These are phyloP conservation scores for Torulaspora microellipsoides DNA, from an alignment of 805 yeast genomes.

Conservation along the genomic window DNA sequence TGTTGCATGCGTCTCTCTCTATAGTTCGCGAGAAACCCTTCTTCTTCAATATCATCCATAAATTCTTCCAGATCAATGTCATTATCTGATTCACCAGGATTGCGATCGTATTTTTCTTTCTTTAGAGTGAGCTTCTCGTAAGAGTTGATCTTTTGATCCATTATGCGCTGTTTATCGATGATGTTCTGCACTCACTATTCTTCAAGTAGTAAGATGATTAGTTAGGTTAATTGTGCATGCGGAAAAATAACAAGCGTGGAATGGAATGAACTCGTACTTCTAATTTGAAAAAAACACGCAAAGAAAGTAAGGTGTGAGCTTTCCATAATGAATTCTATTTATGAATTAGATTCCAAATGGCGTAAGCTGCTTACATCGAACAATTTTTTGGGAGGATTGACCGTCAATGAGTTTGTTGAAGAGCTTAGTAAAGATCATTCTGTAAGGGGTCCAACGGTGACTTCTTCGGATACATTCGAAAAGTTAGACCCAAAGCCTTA, in stretches of 20 bases:
- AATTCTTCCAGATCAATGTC: constrained; percentile 41
- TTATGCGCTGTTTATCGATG: not conserved
- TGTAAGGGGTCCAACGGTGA: constrained; percentile 11
- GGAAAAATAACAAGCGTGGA: no score
- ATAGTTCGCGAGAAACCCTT: constrained; percentile 46
- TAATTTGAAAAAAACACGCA: no score
- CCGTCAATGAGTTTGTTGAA: constrained; percentile 77
- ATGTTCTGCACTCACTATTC: not conserved
- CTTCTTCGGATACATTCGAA: constrained; percentile 14
- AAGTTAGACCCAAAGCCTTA: constrained; percentile 86
- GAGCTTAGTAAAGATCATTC: constrained; percentile 64
- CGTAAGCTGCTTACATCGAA: constrained; percentile 52
- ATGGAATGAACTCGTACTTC: no score
- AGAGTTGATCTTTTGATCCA: constrained; percentile 3
- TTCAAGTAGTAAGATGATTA: no score
- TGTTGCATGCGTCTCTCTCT: constrained; percentile 63
- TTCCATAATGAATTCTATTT: constrained; percentile 40
- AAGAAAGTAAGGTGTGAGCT: no score
- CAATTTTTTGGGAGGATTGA: constrained; percentile 61
- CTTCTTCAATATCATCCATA: constrained; percentile 43
- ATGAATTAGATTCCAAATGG: constrained; percentile 62
- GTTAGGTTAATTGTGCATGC: no score
- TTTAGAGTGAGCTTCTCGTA: constrained; percentile 2
- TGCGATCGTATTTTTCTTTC: constrained; percentile 1
- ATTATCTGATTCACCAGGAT: not conserved